A percentile compares a stretch with the other conserved stretches of the same genome.
These are phyloP conservation scores for Mycosphaerella sp. DNA, from an alignment of 2,329 filamentous ascomycete genomes.

Conservation along the genomic window DNA sequence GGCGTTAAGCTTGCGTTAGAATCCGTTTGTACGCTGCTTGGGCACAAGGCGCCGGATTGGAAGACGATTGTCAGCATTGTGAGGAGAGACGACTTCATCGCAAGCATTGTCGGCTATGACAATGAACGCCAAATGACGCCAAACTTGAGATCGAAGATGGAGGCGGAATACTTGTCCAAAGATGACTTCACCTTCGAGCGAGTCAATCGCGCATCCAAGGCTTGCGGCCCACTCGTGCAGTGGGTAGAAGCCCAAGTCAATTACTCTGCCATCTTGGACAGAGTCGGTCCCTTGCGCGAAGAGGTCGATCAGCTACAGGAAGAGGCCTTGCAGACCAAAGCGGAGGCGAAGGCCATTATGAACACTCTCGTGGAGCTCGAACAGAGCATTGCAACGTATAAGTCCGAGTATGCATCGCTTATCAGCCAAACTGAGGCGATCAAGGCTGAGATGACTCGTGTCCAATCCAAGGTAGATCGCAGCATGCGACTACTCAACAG, in stretches of 20 bases:
- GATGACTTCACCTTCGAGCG: slow-evolving; percentile 95
- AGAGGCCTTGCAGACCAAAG: slow-evolving; percentile 83
- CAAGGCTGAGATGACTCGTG: slow-evolving; percentile 91
- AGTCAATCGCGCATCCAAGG: slow-evolving; percentile 93
- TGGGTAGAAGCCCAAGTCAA: slow-evolving; percentile 97
- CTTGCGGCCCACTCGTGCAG: slow-evolving; percentile 91
- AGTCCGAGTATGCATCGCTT: slow-evolving; percentile 88
- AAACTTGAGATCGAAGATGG: slow-evolving; percentile 76
- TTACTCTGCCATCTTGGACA: slow-evolving; percentile 94
- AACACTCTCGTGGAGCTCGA: slow-evolving; percentile 80
- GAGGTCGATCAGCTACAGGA: slow-evolving; percentile 85
- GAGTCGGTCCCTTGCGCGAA: slow-evolving; percentile 83
- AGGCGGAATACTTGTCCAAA: slow-evolving; percentile 82
- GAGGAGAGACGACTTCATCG: slow-evolving; percentile 91
- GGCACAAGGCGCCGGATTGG: slow-evolving; percentile 86
- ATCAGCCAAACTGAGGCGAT: slow-evolving; percentile 97
- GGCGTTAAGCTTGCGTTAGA: slow-evolving; percentile 90
- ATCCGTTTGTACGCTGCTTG: slow-evolving; percentile 91
- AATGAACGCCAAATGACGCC: slow-evolving; percentile 94
- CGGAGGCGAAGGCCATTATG: slow-evolving; percentile 85
- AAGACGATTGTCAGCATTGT: slow-evolving; percentile 84
- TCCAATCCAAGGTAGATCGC: slow-evolving; percentile 96
- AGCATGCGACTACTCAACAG: slow-evolving; percentile 92
- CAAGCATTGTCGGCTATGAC: slow-evolving; percentile 94
- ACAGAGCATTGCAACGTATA: slow-evolving; percentile 87